A percentile compares a stretch with the other conserved stretches of the same genome.
Evolutionary conservation across 352 stramenopile genomes (phyloP).

Genomic region (Thalassiosira pacifica): DNA sequence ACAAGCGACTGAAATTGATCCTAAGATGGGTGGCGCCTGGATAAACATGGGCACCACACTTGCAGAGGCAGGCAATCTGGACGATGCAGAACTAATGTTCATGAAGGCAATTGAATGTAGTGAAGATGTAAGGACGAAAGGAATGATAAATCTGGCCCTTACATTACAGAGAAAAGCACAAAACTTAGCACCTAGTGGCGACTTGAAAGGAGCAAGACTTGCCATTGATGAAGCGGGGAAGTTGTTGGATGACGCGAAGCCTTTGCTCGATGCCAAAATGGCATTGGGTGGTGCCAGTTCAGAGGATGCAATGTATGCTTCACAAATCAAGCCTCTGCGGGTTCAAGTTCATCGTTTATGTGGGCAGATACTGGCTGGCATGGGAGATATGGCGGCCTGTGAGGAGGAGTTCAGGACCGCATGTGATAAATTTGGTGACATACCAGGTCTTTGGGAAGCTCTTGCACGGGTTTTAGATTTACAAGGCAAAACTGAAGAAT

Average conservation of each 20-base stretch:
- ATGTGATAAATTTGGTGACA: conserved; percentile 59
- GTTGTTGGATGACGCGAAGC: conserved; percentile 60
- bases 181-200: conserved; percentile 49
- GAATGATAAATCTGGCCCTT: conserved; percentile 74
- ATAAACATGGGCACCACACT: conserved; percentile 73
- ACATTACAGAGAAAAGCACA: conserved; percentile 66
- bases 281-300: conserved; percentile 29
- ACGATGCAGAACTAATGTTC: conserved; percentile 72
- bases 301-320: conserved; percentile 47
- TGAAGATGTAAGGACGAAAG: conserved; percentile 61
- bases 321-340: conserved; percentile 60
- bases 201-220: conserved; percentile 58
- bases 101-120: conserved; percentile 64
- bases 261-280: conserved; percentile 52
- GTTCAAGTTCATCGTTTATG: conserved; percentile 62
- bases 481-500: conserved; percentile 67
- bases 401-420: conserved; percentile 67
- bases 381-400: conserved; percentile 55
- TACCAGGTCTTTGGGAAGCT: conserved; percentile 61
- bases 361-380: conserved; percentile 61
- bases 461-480: conserved; percentile 65
- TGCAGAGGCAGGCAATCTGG: conserved; percentile 66
- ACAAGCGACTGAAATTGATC: conserved; percentile 60
- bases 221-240: conserved; percentile 40
- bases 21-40: conserved; percentile 70